These are phyloP conservation scores for Stentor roeselii DNA, from an alignment of 73 alveolate genomes.

Conservation along the genomic window DNA sequence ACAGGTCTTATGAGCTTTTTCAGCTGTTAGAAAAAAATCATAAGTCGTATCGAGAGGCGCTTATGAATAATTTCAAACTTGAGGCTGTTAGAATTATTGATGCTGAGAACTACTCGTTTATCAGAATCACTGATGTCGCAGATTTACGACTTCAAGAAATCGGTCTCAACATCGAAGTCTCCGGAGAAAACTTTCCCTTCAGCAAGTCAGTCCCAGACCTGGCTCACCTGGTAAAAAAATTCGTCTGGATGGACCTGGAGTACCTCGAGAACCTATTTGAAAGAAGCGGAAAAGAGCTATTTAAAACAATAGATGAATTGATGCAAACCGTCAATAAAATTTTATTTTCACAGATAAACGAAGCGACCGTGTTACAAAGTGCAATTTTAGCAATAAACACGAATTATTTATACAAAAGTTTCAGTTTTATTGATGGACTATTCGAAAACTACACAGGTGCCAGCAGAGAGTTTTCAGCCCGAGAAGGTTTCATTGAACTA, in stretches of 20 bases:
- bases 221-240: not conserved
- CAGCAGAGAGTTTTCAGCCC: slow-evolving; percentile 20
- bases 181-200: not conserved
- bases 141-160: not conserved
- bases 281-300: slow-evolving; percentile 11
- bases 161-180: not conserved
- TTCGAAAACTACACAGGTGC: slow-evolving; percentile 20
- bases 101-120: not conserved
- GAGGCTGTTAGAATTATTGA: not conserved
- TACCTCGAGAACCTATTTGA: not conserved
- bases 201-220: slow-evolving; percentile 19
- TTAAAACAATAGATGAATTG: slow-evolving; percentile 15
- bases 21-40: not conserved
- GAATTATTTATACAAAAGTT: slow-evolving; percentile 2
- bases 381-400: slow-evolving; percentile 25
- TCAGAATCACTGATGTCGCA: not conserved
- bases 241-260: slow-evolving; percentile 7
- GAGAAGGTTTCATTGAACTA: slow-evolving; percentile 15
- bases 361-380: not conserved
- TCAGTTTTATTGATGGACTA: not conserved
- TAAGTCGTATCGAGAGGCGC: not conserved
- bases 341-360: not conserved
- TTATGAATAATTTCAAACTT: not conserved
- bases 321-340: not conserved
- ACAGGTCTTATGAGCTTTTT: slow-evolving; percentile 10